Conservation (phyloP, 768 basidiomycete species). For the Holtermanniella nyarrowii region DNA sequence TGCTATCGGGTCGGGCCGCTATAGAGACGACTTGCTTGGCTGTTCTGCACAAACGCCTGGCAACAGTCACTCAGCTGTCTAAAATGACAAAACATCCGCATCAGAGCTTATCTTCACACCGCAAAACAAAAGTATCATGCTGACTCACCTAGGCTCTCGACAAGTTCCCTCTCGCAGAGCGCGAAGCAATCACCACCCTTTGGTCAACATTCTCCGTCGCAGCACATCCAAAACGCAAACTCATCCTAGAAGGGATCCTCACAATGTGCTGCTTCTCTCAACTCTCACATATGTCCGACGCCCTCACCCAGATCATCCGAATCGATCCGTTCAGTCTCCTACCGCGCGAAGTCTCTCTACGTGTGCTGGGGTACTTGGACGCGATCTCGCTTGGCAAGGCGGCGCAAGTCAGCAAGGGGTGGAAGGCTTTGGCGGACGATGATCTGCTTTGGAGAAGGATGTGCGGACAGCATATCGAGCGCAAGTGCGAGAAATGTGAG, state of each 20-base stretch:
- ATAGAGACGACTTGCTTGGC: no score
- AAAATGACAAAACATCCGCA: no score
- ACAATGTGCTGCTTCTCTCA: conserved; percentile 99
- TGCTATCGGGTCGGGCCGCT: no score
- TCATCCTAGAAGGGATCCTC: conserved; percentile 90
- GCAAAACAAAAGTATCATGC: background rate
- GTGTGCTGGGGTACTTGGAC: conserved; percentile 77
- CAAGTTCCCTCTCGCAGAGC: conserved; percentile 70
- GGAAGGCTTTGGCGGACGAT: conserved; percentile 86
- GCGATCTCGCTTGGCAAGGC: conserved; percentile 87
- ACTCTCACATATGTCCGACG: conserved; percentile 86
- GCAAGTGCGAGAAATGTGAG: conserved; percentile 90
- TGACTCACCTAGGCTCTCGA: conserved; percentile 62
- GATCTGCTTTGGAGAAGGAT: conserved; percentile 91
- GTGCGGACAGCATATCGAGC: conserved; percentile 96
- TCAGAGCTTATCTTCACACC: background rate
- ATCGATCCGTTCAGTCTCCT: conserved; percentile 87
- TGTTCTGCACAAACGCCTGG: background rate
- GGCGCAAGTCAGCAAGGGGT: conserved; percentile 74
- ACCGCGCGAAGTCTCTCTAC: conserved; percentile 79
- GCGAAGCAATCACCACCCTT: conserved; percentile 76
- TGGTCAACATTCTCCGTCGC: conserved; percentile 97
- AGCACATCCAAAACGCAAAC: conserved; percentile 74
- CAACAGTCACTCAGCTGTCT: background rate
- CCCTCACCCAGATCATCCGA: conserved; percentile 81